Percentiles rank a stretch among this genome's conserved stretches.
These are phyloP conservation scores for Byssochlamys sp. DNA, from an alignment of 2,329 filamentous ascomycete genomes.

Conservation along the genomic window DNA sequence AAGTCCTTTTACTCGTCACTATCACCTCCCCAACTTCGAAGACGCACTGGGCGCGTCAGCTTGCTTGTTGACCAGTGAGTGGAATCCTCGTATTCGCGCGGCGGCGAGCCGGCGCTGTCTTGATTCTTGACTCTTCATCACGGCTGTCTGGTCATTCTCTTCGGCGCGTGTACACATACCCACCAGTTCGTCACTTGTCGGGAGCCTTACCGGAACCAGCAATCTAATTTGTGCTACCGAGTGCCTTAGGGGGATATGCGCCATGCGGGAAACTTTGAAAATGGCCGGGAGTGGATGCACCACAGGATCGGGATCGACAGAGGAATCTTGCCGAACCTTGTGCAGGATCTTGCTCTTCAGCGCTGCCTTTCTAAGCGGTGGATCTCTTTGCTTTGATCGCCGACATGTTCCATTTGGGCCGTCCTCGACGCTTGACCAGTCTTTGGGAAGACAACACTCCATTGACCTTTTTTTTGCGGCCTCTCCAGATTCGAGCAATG, in stretches of 20 bases:
- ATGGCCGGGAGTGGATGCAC: not conserved
- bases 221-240: not conserved
- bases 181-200: not conserved
- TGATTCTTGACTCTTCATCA: not conserved
- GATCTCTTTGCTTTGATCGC: not conserved
- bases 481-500: not conserved
- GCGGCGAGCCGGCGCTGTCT: not conserved
- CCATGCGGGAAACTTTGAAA: not conserved
- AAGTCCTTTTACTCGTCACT: not conserved
- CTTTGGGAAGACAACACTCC: not conserved
- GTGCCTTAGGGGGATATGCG: not conserved
- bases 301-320: not conserved
- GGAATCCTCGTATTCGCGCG: not conserved
- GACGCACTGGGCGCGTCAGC: not conserved
- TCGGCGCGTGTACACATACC: not conserved
- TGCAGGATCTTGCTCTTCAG: not conserved
- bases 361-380: not conserved
- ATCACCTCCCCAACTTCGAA: not conserved
- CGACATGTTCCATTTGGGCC: not conserved
- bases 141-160: not conserved
- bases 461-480: not conserved
- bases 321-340: not conserved
- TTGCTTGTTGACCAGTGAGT: not conserved
- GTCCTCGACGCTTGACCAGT: not conserved
- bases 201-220: not conserved